Percentiles rank a stretch among this genome's conserved stretches.
Conservation (phyloP, 139 green algal genomes). For the Trebouxia sp. region DNA sequence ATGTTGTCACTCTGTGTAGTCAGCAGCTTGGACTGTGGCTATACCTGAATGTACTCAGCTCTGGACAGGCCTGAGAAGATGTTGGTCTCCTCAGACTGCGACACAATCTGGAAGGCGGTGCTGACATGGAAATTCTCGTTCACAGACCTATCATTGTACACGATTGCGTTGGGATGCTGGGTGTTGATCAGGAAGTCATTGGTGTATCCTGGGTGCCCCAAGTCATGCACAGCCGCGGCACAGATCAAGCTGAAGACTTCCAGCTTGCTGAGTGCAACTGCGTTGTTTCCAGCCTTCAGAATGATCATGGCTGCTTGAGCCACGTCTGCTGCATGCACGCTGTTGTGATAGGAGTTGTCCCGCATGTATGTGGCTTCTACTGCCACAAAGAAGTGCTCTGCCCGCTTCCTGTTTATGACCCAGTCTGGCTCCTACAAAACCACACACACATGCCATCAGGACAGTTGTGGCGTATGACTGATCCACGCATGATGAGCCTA, state of each 20-base stretch:
- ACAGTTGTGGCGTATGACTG: too few species aligned
- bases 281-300: not conserved
- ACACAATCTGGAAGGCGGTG: conserved; percentile 48
- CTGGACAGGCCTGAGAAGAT: conserved; percentile 36
- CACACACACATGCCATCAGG: too few species aligned
- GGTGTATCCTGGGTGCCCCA: conserved; percentile 58
- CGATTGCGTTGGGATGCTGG: conserved; percentile 50
- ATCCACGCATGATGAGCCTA: too few species aligned
- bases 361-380: conserved; percentile 25
- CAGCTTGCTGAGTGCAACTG: not conserved
- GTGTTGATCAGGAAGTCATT: conserved; percentile 69
- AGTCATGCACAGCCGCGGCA: conserved; percentile 48
- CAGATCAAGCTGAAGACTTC: conserved; percentile 30
- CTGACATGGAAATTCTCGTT: conserved; percentile 60
- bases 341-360: conserved; percentile 59
- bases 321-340: conserved; percentile 49
- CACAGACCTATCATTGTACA: conserved; percentile 57
- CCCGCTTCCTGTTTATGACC: conserved; percentile 25
- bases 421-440: conserved; percentile 21
- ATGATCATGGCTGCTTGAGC: conserved; percentile 36
- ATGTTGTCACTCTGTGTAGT: not conserved
- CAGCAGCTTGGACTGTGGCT: not conserved
- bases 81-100: conserved; percentile 48
- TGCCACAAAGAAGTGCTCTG: conserved; percentile 29
- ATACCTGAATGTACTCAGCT: conserved; percentile 18